Evolutionary conservation across 805 yeast genomes (phyloP).

Genomic region (Saccharomycopsis babjevae): DNA sequence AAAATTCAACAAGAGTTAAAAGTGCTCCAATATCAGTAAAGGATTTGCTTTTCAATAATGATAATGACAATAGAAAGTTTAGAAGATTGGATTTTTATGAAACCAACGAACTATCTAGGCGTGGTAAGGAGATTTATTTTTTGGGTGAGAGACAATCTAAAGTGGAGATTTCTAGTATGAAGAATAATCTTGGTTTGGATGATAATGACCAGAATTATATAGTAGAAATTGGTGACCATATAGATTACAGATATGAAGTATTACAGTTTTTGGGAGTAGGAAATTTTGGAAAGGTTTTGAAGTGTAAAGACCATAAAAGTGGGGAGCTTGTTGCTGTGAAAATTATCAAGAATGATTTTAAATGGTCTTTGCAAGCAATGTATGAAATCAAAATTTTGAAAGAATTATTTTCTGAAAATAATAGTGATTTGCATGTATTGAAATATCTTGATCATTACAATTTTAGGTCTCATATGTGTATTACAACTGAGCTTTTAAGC

Average conservation of each 20-base stretch:
- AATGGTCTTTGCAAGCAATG: conserved; percentile 69
- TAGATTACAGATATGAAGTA: conserved; percentile 65
- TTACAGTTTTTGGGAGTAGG: conserved; percentile 58
- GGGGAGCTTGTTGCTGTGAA: conserved; percentile 59
- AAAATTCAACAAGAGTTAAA: neutral
- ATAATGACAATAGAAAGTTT: neutral
- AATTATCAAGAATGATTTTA: conserved; percentile 60
- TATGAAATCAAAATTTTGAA: conserved; percentile 64
- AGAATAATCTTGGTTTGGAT: conserved; percentile 59
- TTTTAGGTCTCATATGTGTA: conserved; percentile 76
- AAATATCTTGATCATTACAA: conserved; percentile 59
- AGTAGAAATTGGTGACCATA: conserved; percentile 52
- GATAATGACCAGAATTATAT: conserved; percentile 56
- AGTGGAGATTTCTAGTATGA: conserved; percentile 25
- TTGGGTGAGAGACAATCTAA: conserved; percentile 1
- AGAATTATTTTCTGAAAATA: conserved; percentile 26
- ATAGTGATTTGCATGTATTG: conserved; percentile 27
- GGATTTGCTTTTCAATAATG: neutral
- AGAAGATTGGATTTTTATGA: conserved; percentile 9
- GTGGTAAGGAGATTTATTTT: neutral
- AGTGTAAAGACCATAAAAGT: conserved; percentile 56
- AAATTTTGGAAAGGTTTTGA: conserved; percentile 70
- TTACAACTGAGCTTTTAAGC: conserved; percentile 62
- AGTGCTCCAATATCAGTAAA: neutral
- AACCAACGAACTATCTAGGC: conserved; percentile 13